Conservation (phyloP, 2,329 filamentous ascomycete genomes). For the Phyllosticta citrichinensis region DNA sequence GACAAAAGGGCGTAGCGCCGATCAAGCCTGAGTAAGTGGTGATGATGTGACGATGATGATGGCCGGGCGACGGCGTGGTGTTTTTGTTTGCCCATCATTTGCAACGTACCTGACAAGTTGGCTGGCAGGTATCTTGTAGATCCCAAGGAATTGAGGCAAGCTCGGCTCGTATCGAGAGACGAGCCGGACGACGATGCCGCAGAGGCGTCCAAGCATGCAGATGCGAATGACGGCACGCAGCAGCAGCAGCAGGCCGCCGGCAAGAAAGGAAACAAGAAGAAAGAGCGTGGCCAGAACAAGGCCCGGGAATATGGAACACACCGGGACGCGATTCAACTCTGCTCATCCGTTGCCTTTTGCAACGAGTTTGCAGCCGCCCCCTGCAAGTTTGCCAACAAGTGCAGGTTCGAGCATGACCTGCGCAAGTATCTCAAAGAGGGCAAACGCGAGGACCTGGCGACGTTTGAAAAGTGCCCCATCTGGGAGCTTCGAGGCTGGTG, state of each 20-base stretch:
- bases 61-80: slow-evolving; percentile 11
- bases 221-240: slow-evolving; percentile 29
- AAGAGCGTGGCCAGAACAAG: slow-evolving; percentile 69
- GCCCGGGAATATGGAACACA: slow-evolving; percentile 72
- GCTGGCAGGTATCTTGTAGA: slow-evolving; percentile 24
- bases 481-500: slow-evolving; percentile 70
- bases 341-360: slow-evolving; percentile 58
- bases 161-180: slow-evolving; percentile 7
- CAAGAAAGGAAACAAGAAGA: slow-evolving; percentile 45
- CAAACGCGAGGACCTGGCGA: slow-evolving; percentile 68
- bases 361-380: slow-evolving; percentile 70
- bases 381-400: slow-evolving; percentile 71
- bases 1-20: slow-evolving; percentile 49
- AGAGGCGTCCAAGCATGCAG: slow-evolving; percentile 40
- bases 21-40: slow-evolving; percentile 60
- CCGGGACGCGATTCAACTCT: slow-evolving; percentile 66
- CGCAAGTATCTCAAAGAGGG: slow-evolving; percentile 75
- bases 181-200: slow-evolving; percentile 47
- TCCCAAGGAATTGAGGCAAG: slow-evolving; percentile 18
- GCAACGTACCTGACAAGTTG: slow-evolving; percentile 1
- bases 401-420: slow-evolving; percentile 74
- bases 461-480: slow-evolving; percentile 70
- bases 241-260: slow-evolving; percentile 18
- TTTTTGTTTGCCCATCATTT: background rate
- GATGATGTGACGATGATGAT: slow-evolving; percentile 8